Base-by-base conservation (phyloP, 441 rosid genomes). In the Mallotus japonicus region DNA sequence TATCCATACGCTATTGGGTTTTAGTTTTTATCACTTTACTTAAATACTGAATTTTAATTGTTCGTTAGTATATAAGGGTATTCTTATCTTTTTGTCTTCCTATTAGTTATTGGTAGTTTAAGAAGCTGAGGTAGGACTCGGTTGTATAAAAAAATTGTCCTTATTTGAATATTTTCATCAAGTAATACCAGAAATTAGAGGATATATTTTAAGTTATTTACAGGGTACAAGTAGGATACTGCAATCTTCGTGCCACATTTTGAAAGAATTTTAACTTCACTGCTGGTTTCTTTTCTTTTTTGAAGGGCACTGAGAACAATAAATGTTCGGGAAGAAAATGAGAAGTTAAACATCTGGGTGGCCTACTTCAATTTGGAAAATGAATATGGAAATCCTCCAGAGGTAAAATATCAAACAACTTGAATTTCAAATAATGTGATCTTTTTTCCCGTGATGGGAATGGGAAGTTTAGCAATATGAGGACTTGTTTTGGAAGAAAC, bases 281-380 rank as follows among this genome's bases (percentile, higher is more conserved):
- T 13, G 51, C 34, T 11, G 15, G 19, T 56, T 57, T 40, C 72
- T 44, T 66, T 44, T 66, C 65, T 44, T 77, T 67, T 67, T 66
- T 85, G 81, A 80, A 95, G 99, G 91, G 98, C 99, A 60, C 78
- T 96, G 89, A 87, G 82, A 79, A 93, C 94, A 11, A 96, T 93
- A 68, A 92, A 89, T 80, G 71, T 89, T 55, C 92, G 96, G 64
- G 99, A 93, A 85, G 99, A 95, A 86, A 86, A 77, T 37, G 99
- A 95, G 85, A 93, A 93, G 87, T 89, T 95, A 60, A 95, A 95
- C 78, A 78, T 95, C 67, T 95, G 98, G 98, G 89, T 91, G 66
- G 99, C 98, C 57, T 95, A 90, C 83, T 92, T 93, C 84, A 95
- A 93, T 81, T 81, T 95, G 87, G 99, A 95, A 84, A 91, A 90